These are phyloP conservation scores for Candida dajiaensis DNA, from an alignment of 805 yeast genomes.

Conservation along the genomic window DNA sequence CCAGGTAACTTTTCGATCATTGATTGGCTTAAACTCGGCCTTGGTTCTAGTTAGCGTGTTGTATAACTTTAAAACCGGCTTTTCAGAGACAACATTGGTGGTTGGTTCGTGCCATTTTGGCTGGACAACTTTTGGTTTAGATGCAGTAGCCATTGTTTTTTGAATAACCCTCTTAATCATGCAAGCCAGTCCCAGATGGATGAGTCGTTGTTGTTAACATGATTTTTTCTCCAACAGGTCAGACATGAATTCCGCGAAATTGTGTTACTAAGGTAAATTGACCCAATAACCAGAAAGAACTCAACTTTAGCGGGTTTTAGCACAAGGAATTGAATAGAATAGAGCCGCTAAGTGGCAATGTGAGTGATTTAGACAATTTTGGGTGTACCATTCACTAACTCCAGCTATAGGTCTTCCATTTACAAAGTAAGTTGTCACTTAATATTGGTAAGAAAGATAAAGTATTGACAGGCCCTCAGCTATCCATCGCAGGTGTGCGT, in stretches of 20 bases:
- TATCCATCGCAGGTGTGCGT: conserved; percentile 81
- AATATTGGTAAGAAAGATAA: neutral
- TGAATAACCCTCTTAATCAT: conserved; percentile 1
- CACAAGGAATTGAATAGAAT: neutral
- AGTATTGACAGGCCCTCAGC: conserved; percentile 25
- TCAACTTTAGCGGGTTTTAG: neutral
- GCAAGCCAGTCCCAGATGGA: neutral
- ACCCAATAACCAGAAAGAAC: neutral
- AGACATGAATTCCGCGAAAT: neutral
- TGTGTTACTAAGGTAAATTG: neutral
- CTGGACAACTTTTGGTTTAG: conserved; percentile 32
- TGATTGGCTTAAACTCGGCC: conserved; percentile 67
- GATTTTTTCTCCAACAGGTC: neutral
- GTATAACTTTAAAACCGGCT: conserved; percentile 55
- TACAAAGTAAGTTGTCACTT: conserved; percentile 14
- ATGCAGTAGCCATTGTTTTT: conserved; percentile 23
- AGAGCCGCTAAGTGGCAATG: neutral
- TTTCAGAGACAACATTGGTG: conserved; percentile 6
- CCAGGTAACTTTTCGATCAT: conserved; percentile 73
- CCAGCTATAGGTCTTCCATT: conserved; percentile 17
- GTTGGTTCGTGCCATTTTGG: conserved; percentile 48
- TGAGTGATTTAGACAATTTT: neutral
- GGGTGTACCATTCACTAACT: neutral
- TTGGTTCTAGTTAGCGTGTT: conserved; percentile 82
- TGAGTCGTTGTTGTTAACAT: neutral